Base-by-base conservation (phyloP, 2,329 filamentous ascomycete genomes). In the Aureobasidium sp. region DNA sequence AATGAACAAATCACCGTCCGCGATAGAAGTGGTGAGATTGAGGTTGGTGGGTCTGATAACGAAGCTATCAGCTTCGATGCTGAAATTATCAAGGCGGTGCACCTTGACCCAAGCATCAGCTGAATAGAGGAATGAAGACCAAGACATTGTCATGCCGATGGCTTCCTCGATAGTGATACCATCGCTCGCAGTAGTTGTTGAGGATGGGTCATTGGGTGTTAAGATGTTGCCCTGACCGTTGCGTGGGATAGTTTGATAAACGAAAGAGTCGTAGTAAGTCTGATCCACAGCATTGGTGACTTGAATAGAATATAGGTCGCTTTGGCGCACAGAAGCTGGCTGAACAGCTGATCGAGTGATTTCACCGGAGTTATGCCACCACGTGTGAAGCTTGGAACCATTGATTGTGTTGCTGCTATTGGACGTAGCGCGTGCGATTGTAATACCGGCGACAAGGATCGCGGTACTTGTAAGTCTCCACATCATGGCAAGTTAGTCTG, bases 71-170 rank as follows among this genome's bases (percentile, higher is more conserved):
- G 55, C n/a, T n/a, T 37, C 29, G 23, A 58, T 48, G 20, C 39
- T 27, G 34, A 27, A 58, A 27, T 23, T 37, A 37, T 58, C 55
- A 3, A 58, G 55, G 7, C 55, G 41, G 15, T 58, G 55, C 27
- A 58, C 42, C 32, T 58, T 58, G 1, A 58, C 29, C 55, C 55
- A 58, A 29, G 27, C 55, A 37, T 58, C 55, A 5, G 17, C 55
- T 12, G 41, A 37, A 8, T 48, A 58, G 29, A 58, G 55, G 12
- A 58, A 58, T 8, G 39, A 47, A 5, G 27, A 37, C 55, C 55
- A 58, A 48, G 55, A 48, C 55, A 58, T 58, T 7, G 55, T 47
- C 55, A 58, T 58, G 55, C 55, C 55, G 12, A 58, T 58, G n/a
- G 41, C 5, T 8, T 42, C 55, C 32, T 58, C 55, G 29, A 58